A percentile compares a stretch with the other conserved stretches of the same genome.
Conservation (phyloP, 1,284 basidiomycete genomes). For the Puccinia polysora region DNA sequence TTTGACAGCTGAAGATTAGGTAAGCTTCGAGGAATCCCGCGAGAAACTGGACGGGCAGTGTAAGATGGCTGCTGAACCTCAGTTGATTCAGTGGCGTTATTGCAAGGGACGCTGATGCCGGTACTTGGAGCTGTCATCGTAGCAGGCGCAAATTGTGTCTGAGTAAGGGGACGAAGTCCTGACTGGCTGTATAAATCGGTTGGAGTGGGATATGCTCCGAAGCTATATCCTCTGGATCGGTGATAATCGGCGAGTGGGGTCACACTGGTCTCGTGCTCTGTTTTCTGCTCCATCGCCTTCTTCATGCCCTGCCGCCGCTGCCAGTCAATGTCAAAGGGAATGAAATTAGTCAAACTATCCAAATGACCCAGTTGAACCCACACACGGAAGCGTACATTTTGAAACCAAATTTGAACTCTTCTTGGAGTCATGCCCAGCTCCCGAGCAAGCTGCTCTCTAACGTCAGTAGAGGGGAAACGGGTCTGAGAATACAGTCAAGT, state of each 20-base stretch:
- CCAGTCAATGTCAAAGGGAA: too few species aligned
- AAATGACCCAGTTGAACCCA: not conserved
- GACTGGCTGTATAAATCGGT: constrained; percentile 2
- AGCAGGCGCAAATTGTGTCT: not conserved
- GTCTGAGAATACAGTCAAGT: constrained; percentile 58
- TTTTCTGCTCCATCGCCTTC: constrained; percentile 32
- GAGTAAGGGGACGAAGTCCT: not conserved
- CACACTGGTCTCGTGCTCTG: constrained; percentile 8
- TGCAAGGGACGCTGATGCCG: not conserved
- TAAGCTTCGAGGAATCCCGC: not conserved
- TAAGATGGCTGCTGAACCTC: constrained; percentile 9
- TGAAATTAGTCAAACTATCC: too few species aligned
- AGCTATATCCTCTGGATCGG: constrained; percentile 21
- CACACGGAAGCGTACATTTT: constrained; percentile 45
- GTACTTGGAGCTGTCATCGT: not conserved
- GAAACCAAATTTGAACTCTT: constrained; percentile 67
- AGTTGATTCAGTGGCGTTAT: constrained; percentile 9
- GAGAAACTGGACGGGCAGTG: constrained; percentile 17
- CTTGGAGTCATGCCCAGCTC: constrained; percentile 75
- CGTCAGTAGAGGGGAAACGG: constrained; percentile 73
- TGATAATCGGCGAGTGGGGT: not conserved
- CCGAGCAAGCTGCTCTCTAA: constrained; percentile 74
- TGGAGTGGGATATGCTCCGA: constrained; percentile 25
- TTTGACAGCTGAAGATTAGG: constrained; percentile 17
- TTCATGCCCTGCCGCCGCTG: constrained; percentile 43